phyloP scores from a whole-genome alignment of 1,139 yeast genomes.

The Eremothecium cymbalariae region DNA sequence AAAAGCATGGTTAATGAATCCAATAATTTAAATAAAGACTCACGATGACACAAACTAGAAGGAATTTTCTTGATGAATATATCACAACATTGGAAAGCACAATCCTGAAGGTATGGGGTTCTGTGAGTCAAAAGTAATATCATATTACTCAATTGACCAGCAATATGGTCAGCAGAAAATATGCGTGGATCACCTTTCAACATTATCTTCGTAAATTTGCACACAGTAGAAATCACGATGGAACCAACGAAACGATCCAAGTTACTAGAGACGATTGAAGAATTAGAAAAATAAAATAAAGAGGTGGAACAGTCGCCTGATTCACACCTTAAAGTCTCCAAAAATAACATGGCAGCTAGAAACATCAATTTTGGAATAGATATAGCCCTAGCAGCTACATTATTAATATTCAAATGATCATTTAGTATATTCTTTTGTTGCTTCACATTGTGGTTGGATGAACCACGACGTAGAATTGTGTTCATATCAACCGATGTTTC shows the following conservation, averaged over 20 bases:
- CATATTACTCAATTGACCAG: constrained; percentile 63
- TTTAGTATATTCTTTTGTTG: constrained; percentile 56
- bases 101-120: constrained; percentile 62
- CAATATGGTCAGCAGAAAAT: constrained; percentile 54
- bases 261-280: constrained; percentile 54
- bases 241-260: constrained; percentile 63
- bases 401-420: constrained; percentile 29
- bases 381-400: constrained; percentile 35
- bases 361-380: constrained; percentile 83
- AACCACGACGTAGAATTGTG: constrained; percentile 82
- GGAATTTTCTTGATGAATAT: constrained; percentile 63
- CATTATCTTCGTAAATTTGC: constrained; percentile 43
- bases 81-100: constrained; percentile 76
- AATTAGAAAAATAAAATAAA: constrained; percentile 72
- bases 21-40: constrained; percentile 65
- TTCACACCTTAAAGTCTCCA: constrained; percentile 71
- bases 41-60: constrained; percentile 66
- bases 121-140: constrained; percentile 73
- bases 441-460: constrained; percentile 73
- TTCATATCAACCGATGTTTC: constrained; percentile 90
- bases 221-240: constrained; percentile 53
- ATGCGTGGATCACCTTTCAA: constrained; percentile 28
- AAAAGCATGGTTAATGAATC: constrained; percentile 73
- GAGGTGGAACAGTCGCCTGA: constrained; percentile 75
- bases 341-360: constrained; percentile 68